Conservation (phyloP, 345 rosid genomes). For the Populus deltoides region DNA sequence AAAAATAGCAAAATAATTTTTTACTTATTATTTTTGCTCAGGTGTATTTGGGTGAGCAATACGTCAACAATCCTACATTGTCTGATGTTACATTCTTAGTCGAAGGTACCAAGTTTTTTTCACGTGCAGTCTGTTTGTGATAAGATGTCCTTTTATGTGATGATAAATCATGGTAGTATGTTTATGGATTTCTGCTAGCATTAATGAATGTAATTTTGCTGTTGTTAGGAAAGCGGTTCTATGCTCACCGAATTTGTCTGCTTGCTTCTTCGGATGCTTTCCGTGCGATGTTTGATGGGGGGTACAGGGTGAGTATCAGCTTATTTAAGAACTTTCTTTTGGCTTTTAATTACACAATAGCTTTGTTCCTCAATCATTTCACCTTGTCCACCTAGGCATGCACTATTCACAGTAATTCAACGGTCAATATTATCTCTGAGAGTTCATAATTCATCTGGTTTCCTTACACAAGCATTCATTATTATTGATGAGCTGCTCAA, state of each 20-base stretch:
- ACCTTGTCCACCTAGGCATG: neutral
- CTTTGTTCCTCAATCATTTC: neutral
- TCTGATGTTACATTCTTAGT: conserved; percentile 70
- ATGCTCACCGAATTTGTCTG: conserved; percentile 68
- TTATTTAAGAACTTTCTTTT: neutral
- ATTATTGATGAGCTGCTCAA: neutral
- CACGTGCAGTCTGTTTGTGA: neutral
- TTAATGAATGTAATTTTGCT: neutral
- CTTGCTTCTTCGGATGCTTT: conserved; percentile 79
- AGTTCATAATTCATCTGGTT: neutral
- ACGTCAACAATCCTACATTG: conserved; percentile 60
- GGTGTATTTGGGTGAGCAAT: conserved; percentile 68
- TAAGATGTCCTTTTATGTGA: neutral
- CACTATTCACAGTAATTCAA: neutral
- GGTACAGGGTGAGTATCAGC: conserved; percentile 53
- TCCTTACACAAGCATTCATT: neutral
- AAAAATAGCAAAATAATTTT: neutral
- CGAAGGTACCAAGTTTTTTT: conserved; percentile 42
- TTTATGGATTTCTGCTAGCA: neutral
- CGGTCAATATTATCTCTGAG: neutral
- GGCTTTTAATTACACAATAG: neutral
- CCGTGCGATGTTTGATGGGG: conserved; percentile 83
- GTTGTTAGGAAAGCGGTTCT: conserved; percentile 55
- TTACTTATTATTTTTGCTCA: conserved; percentile 14
- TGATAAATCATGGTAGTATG: neutral